phyloP scores from a whole-genome alignment of 305 asterid species.

The Rubia tinctorum region DNA sequence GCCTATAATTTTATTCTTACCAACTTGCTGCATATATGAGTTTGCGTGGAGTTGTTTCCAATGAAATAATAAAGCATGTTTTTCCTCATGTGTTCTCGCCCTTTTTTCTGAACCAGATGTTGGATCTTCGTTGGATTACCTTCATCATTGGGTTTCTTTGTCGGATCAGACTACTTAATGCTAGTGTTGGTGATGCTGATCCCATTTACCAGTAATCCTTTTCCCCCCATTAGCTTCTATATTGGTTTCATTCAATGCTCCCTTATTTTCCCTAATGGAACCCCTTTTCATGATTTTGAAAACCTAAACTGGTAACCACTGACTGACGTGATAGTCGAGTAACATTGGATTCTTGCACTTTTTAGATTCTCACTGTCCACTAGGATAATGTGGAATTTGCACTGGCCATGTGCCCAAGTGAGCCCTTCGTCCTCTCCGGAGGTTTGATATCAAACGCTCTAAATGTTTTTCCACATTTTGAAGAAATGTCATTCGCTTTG shows the following conservation, averaged over 20 bases:
- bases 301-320: neutral
- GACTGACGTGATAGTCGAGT: too few species aligned
- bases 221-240: neutral
- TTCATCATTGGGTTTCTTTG: conserved; percentile 36
- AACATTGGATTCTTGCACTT: too few species aligned
- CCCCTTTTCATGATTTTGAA: neutral
- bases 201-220: conserved; percentile 50
- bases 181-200: conserved; percentile 65
- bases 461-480: too few species aligned
- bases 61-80: too few species aligned
- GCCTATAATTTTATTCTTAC: neutral
- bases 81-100: neutral
- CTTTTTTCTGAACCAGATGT: conserved; percentile 39
- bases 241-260: neutral
- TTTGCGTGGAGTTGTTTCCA: neutral
- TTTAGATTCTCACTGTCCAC: too few species aligned
- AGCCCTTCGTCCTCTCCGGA: too few species aligned
- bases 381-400: too few species aligned
- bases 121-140: conserved; percentile 30
- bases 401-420: too few species aligned
- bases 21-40: neutral
- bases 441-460: too few species aligned
- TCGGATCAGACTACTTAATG: conserved; percentile 45
- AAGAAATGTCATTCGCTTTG: too few species aligned
- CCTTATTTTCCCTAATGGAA: neutral